Evolutionary conservation across 164 flowering plant species (phyloP), one percentile per base, ranked within the genome.

Genomic region (Liriodendron chinense): DNA sequence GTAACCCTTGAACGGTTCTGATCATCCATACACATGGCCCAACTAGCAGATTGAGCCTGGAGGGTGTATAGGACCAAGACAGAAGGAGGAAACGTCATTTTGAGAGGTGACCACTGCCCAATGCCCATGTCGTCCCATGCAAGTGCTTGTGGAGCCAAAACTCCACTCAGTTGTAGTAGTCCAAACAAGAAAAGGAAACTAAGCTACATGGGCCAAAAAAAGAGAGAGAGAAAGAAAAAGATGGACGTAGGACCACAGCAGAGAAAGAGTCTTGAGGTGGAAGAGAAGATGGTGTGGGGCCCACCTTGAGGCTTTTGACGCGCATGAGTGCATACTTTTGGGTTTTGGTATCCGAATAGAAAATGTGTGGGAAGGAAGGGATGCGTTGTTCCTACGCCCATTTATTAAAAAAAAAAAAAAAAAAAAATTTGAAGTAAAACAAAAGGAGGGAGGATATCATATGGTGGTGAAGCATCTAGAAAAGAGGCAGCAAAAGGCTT

Each of bases 311-410:
- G 81, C 79, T 84, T 89, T 86, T 81, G 83, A 82, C 85, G 78
- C 75, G 78, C 65, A 84, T 85, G 87, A 87, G 89, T 85, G 92
- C 89, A 77, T 83, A 77, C 88, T 86, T 87, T 85, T 79, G 78
- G 81, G 80, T 76, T 81, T 82, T 84, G 83, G 83, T 70, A 80
- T 78, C 24, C 14, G 18, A 73, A 70, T 73, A 72, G 77, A 78
- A 83, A 77, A 78, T 82, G 78, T 81, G 87, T 86, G 90, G 87
- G 88, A 80, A 79, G 79, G 77, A 85, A 83, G 72, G 84, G 78
- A 78, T 68, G 94, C 94, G 94, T 91, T 91, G 90, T 77, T 88
- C 84, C 80, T 81, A 91, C 84, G 95, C 95, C 76, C 83, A 87
- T 53, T 53, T 53, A 53, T 53, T 9, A 14, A 14, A 82, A 80